Evolutionary conservation across 768 basidiomycete genomes (phyloP).

Genomic region (Tylopilus vinaceipallidus): DNA sequence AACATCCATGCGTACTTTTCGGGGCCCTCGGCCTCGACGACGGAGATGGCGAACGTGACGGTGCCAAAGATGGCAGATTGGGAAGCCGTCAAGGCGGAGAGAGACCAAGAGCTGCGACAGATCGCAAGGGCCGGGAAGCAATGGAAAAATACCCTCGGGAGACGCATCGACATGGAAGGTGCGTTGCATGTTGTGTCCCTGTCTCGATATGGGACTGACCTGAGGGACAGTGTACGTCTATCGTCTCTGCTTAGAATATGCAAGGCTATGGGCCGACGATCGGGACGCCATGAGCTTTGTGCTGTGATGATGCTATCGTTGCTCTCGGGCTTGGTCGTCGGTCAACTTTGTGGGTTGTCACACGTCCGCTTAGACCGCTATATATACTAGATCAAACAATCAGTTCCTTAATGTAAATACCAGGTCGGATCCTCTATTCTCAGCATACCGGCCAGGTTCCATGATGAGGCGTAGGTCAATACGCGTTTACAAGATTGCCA

Average conservation of each 20-base stretch:
- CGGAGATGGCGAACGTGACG: constrained; percentile 53
- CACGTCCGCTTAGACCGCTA: too few relatives aligned
- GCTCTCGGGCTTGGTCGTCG: too few relatives aligned
- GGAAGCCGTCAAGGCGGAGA: constrained; percentile 44
- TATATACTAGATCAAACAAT: too few relatives aligned
- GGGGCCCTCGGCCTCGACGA: constrained; percentile 64
- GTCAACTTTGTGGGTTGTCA: too few relatives aligned
- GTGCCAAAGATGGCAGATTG: constrained; percentile 28
- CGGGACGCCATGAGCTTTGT: constrained; percentile 62
- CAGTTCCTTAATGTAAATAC: too few relatives aligned
- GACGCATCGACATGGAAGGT: constrained; percentile 94
- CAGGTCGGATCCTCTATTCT: too few relatives aligned
- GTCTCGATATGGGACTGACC: not conserved
- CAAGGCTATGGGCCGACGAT: constrained; percentile 80
- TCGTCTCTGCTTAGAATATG: constrained; percentile 86
- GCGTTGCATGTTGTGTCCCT: constrained; percentile 22
- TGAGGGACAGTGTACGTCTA: constrained; percentile 71
- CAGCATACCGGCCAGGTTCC: too few relatives aligned
- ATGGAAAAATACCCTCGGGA: constrained; percentile 84
- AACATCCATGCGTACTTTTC: constrained; percentile 94
- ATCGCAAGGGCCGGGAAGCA: constrained; percentile 92
- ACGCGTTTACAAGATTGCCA: too few relatives aligned
- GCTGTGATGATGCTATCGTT: constrained; percentile 10
- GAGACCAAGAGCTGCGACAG: constrained; percentile 69
- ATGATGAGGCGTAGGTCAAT: too few relatives aligned